Conservation (phyloP, 352 stramenopile genomes). For the Pythium volutum region DNA sequence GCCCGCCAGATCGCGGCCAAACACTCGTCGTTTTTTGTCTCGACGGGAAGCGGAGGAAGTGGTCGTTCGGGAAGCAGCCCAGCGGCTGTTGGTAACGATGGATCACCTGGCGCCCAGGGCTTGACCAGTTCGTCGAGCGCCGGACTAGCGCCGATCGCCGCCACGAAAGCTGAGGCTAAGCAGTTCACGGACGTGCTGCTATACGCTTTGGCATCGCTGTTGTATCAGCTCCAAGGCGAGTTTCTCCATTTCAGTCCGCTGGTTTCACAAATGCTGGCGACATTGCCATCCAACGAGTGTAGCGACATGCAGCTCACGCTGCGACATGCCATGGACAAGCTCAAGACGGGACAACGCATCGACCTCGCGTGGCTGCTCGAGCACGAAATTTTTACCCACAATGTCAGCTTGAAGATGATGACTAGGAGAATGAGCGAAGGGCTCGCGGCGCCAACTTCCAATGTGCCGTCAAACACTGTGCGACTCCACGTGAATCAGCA, state of each 20-base stretch:
- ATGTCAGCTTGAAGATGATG: conserved; percentile 20
- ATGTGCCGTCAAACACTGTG: conserved; percentile 57
- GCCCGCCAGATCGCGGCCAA: conserved; percentile 73
- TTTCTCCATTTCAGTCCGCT: conserved; percentile 74
- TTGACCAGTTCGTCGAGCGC: conserved; percentile 8
- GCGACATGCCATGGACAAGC: conserved; percentile 45
- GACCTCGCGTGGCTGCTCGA: conserved; percentile 45
- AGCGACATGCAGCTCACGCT: conserved; percentile 50
- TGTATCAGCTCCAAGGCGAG: conserved; percentile 75
- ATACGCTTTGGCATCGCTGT: conserved; percentile 66
- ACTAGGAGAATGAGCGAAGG: conserved; percentile 15
- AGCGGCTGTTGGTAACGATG: not conserved
- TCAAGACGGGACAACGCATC: conserved; percentile 47
- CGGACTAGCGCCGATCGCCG: conserved; percentile 36
- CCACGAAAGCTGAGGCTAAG: conserved; percentile 61
- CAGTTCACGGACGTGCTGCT: conserved; percentile 74
- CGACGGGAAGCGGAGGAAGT: conserved; percentile 26
- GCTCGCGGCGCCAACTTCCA: conserved; percentile 29
- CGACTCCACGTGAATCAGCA: conserved; percentile 90
- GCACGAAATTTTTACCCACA: conserved; percentile 43
- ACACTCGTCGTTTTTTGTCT: conserved; percentile 61
- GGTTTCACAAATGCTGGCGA: conserved; percentile 58
- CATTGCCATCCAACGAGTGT: conserved; percentile 45
- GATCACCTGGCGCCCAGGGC: not conserved
- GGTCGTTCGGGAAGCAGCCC: conserved; percentile 1